These are phyloP conservation scores for Podila epigama DNA, from an alignment of 192 early-diverging fungal species.

Conservation along the genomic window DNA sequence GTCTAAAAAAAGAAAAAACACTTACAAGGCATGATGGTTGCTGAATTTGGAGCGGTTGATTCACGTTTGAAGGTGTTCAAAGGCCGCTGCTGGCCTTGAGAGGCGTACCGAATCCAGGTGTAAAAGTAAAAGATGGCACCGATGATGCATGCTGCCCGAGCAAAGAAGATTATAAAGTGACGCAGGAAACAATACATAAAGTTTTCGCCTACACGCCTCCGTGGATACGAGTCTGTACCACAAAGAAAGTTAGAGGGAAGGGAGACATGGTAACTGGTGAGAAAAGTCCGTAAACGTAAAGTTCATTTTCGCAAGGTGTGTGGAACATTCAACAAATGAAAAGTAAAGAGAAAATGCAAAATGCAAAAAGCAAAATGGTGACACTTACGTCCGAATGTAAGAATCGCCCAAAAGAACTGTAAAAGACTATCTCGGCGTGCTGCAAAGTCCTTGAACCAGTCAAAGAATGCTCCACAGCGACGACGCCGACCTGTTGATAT, in stretches of 20 bases:
- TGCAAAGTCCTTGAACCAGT: neutral
- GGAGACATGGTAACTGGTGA: neutral
- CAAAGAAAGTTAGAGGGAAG: neutral
- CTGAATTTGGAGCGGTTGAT: constrained; percentile 2
- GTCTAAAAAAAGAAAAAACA: too few species aligned
- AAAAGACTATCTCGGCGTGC: neutral
- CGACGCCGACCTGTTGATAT: neutral
- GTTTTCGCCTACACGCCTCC: constrained; percentile 26
- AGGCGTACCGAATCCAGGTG: constrained; percentile 1
- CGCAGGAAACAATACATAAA: constrained; percentile 9
- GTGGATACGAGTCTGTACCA: constrained; percentile 27
- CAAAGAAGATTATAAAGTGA: constrained; percentile 6
- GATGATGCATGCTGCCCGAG: constrained; percentile 16
- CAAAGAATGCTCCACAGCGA: neutral
- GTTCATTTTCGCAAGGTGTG: too few species aligned
- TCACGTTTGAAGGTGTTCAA: constrained; percentile 16
- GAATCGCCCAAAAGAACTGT: neutral
- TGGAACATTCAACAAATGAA: too few species aligned
- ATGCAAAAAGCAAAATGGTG: too few species aligned
- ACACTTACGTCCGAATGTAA: neutral
- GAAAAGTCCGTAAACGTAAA: too few species aligned
- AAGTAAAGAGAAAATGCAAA: too few species aligned
- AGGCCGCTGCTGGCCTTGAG: constrained; percentile 1
- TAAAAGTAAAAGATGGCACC: constrained; percentile 29
- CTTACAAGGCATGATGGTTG: neutral